A percentile compares a stretch with the other conserved stretches of the same genome.
Conservation (phyloP, 2,329 filamentous ascomycete genomes). For the Lachnum nothofagi region DNA sequence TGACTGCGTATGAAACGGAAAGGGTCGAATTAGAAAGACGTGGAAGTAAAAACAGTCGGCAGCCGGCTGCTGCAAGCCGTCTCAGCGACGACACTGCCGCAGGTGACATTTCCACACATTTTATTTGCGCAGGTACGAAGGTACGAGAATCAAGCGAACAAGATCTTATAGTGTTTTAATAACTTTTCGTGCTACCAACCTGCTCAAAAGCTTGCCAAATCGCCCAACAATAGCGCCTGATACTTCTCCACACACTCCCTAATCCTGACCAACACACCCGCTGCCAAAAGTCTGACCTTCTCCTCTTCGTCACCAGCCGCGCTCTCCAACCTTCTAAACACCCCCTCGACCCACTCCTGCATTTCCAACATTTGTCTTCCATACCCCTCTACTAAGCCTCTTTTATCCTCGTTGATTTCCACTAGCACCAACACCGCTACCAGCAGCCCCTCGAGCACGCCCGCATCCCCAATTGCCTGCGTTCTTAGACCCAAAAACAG, state of each 20-base stretch:
- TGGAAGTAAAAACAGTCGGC: too few relatives aligned
- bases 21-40: too few relatives aligned
- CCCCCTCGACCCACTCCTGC: constrained; percentile 73
- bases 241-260: constrained; percentile 79
- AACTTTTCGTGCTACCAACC: not conserved
- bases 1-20: too few relatives aligned
- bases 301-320: constrained; percentile 62
- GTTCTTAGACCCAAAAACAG: constrained; percentile 69
- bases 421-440: constrained; percentile 75
- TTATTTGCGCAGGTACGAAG: too few relatives aligned
- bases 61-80: too few relatives aligned
- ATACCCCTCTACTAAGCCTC: constrained; percentile 66
- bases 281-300: constrained; percentile 71
- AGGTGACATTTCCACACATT: too few relatives aligned
- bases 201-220: constrained; percentile 44
- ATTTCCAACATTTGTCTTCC: constrained; percentile 78
- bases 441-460: constrained; percentile 68
- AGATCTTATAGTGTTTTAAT: too few relatives aligned
- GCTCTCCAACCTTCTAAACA: constrained; percentile 56
- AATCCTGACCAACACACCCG: constrained; percentile 70
- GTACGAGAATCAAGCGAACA: too few relatives aligned
- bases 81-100: too few relatives aligned
- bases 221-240: constrained; percentile 70
- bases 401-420: constrained; percentile 73
- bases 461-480: constrained; percentile 54